Conservation (phyloP, 2,329 filamentous ascomycete species). For the Venturia effusa region DNA sequence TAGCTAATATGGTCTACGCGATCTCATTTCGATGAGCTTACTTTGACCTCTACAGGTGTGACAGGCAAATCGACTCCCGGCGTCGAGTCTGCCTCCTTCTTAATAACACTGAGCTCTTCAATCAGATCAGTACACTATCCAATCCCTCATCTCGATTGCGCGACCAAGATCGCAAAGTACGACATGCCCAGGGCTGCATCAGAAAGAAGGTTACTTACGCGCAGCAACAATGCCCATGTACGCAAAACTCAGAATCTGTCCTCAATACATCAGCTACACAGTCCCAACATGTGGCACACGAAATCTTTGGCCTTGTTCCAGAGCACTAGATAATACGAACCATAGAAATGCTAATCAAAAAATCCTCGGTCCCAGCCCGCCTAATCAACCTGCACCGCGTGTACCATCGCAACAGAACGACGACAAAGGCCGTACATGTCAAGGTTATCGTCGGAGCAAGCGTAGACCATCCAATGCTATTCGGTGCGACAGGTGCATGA, state of each 20-base stretch:
- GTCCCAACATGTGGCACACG: neutral
- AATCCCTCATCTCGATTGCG: neutral
- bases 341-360: conserved; percentile 19
- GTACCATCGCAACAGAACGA: conserved; percentile 21
- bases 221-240: neutral
- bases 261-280: conserved; percentile 7
- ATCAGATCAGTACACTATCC: conserved; percentile 17
- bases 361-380: conserved; percentile 19
- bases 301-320: too few relatives aligned
- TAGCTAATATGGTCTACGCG: conserved; percentile 11
- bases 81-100: conserved; percentile 2
- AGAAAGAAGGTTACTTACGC: neutral
- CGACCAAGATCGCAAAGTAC: neutral
- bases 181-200: neutral
- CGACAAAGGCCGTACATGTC: conserved; percentile 18
- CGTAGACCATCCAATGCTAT: conserved; percentile 18
- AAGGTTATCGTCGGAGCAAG: conserved; percentile 20
- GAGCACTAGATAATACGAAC: conserved; percentile 13
- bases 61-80: neutral
- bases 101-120: conserved; percentile 19
- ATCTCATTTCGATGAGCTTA: conserved; percentile 11
- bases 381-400: conserved; percentile 17
- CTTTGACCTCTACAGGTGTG: neutral
- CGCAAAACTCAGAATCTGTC: conserved; percentile 17
- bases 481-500: conserved; percentile 9